These are phyloP conservation scores for Asterochloris erici DNA, from an alignment of 139 green algal species.

Conservation along the genomic window DNA sequence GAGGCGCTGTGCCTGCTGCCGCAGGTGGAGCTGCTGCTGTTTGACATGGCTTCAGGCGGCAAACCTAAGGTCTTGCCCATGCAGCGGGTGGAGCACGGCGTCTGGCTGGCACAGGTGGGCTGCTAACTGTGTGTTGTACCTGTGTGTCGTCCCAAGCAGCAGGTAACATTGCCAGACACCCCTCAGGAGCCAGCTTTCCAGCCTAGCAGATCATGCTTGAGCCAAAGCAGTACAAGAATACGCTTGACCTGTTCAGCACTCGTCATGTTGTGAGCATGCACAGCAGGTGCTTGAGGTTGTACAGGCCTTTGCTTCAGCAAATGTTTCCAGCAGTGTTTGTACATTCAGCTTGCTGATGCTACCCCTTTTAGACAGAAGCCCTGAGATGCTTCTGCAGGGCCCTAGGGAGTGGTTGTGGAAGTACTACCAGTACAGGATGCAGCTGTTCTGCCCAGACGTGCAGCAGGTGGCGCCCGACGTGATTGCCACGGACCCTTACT, in stretches of 20 bases:
- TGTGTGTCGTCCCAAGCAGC: no score
- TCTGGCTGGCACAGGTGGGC: constrained; percentile 5
- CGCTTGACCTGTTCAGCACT: no score
- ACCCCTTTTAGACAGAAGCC: no score
- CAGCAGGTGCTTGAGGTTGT: no score
- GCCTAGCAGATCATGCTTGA: no score
- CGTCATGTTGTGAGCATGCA: no score
- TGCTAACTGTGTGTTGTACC: background rate
- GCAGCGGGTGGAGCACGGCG: constrained; percentile 1
- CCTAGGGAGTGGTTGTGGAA: constrained; percentile 44
- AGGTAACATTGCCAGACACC: no score
- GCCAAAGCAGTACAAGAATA: no score
- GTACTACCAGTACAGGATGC: constrained; percentile 70
- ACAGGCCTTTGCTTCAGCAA: no score
- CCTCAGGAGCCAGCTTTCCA: no score
- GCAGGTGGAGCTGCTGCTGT: constrained; percentile 64
- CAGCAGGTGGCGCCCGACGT: constrained; percentile 14
- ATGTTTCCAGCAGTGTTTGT: no score
- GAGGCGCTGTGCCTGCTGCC: background rate
- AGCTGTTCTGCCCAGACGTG: constrained; percentile 62
- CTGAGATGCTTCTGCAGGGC: constrained; percentile 9
- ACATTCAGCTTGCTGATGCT: no score
- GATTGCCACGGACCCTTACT: constrained; percentile 81
- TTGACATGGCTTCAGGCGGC: constrained; percentile 13
- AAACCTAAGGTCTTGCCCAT: background rate